Evolutionary conservation across 495 filamentous ascomycete genomes (phyloP).

Genomic region (Oleoguttula mirabilis): DNA sequence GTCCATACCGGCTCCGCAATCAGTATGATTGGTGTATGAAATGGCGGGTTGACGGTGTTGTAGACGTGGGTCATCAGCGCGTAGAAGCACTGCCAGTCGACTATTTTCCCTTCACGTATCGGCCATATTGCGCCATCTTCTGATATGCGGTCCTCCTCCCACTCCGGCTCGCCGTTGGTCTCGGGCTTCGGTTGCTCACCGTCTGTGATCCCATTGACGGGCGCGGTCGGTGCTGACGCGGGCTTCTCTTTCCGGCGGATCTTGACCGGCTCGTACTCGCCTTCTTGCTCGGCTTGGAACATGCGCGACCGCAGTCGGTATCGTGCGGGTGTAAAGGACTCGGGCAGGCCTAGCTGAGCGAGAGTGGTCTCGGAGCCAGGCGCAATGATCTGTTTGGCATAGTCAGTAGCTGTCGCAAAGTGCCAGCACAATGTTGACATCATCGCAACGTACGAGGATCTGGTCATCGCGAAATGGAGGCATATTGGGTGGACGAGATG

Average conservation of each 20-base stretch:
- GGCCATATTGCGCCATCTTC: constrained; percentile 85
- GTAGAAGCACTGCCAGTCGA: constrained; percentile 81
- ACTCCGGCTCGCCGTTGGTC: constrained; percentile 41
- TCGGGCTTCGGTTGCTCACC: constrained; percentile 26
- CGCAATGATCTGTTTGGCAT: constrained; percentile 60
- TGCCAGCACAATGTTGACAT: too few species aligned
- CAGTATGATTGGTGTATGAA: constrained; percentile 87
- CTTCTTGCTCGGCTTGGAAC: constrained; percentile 70
- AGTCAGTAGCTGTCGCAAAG: not conserved
- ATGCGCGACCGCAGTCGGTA: constrained; percentile 80
- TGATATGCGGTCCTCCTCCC: constrained; percentile 77
- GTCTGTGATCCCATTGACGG: constrained; percentile 14
- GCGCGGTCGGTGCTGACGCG: constrained; percentile 16
- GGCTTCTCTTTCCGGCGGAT: constrained; percentile 52
- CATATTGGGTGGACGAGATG: too few species aligned
- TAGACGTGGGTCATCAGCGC: constrained; percentile 81
- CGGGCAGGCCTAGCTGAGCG: constrained; percentile 83
- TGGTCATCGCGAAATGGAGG: constrained; percentile 69
- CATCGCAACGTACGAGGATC: constrained; percentile 44
- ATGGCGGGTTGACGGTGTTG: constrained; percentile 71
- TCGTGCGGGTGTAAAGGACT: constrained; percentile 77
- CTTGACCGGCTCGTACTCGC: constrained; percentile 74
- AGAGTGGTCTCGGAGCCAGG: constrained; percentile 88
- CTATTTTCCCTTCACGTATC: constrained; percentile 69
- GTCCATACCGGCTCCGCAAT: constrained; percentile 81